phyloP scores from a whole-genome alignment of 768 basidiomycete genomes.

The Lactarius vividus region DNA sequence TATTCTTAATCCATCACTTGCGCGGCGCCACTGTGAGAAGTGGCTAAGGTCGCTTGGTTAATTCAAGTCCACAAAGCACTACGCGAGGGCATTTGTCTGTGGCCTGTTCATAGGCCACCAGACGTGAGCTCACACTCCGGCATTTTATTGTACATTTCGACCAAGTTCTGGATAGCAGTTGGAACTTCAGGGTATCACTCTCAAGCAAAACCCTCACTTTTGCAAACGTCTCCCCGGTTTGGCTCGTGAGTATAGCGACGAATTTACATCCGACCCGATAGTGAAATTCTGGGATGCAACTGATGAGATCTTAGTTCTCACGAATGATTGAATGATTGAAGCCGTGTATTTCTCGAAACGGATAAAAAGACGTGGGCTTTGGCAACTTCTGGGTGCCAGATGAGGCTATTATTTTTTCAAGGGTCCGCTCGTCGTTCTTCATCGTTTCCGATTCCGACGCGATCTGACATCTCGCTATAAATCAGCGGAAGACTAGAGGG shows the following conservation, averaged over 20 bases:
- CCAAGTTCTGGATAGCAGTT: no score
- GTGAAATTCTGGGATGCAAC: not conserved
- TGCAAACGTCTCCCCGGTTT: not conserved
- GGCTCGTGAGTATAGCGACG: not conserved
- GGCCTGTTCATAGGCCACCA: no score
- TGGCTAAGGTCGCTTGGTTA: not conserved
- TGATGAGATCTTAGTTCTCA: slow-evolving; percentile 15
- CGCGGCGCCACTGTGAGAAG: no score
- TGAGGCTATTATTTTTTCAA: slow-evolving; percentile 15
- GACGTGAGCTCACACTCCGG: no score
- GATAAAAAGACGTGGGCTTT: slow-evolving; percentile 1
- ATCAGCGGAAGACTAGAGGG: slow-evolving; percentile 17
- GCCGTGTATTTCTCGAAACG: slow-evolving; percentile 17
- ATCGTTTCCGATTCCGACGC: not conserved
- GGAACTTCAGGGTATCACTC: slow-evolving; percentile 21
- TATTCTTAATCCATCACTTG: not conserved
- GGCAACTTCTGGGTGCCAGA: slow-evolving; percentile 14
- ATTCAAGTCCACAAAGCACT: not conserved
- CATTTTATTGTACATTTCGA: no score
- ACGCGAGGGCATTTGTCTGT: no score
- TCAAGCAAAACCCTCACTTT: slow-evolving; percentile 19
- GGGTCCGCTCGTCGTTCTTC: not conserved
- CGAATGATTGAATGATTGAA: slow-evolving; percentile 1
- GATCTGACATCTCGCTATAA: not conserved
- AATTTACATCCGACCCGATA: slow-evolving; percentile 1